phyloP scores from a whole-genome alignment of 2,329 filamentous ascomycete genomes.

The Tympanopsis confertula region DNA sequence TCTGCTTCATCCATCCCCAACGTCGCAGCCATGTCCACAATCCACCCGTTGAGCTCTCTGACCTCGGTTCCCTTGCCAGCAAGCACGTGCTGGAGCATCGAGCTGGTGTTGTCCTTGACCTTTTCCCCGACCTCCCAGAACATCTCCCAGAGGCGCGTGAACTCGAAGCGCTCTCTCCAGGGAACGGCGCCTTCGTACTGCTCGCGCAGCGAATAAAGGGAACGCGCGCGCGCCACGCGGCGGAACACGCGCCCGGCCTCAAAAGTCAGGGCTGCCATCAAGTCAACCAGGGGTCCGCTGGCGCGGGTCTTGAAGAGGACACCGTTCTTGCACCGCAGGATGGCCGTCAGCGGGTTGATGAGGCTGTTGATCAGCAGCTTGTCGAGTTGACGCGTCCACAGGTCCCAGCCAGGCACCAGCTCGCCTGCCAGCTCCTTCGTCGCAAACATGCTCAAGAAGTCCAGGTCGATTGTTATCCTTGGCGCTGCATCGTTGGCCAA shows the following conservation, averaged over 20 bases:
- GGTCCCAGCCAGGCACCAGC: slow-evolving; percentile 24
- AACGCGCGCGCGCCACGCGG: slow-evolving; percentile 50
- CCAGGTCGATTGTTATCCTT: slow-evolving; percentile 2
- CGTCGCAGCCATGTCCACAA: slow-evolving; percentile 16
- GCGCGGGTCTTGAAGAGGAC: slow-evolving; percentile 49
- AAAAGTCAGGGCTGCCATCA: slow-evolving; percentile 59
- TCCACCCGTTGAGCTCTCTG: slow-evolving; percentile 46
- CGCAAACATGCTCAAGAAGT: slow-evolving; percentile 28
- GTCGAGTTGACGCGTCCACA: slow-evolving; percentile 62
- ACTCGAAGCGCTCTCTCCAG: slow-evolving; percentile 29
- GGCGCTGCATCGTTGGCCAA: slow-evolving; percentile 11
- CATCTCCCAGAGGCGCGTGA: slow-evolving; percentile 25
- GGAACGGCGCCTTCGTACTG: neutral
- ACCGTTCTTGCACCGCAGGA: slow-evolving; percentile 72
- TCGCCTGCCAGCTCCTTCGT: slow-evolving; percentile 30
- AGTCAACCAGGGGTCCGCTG: slow-evolving; percentile 31
- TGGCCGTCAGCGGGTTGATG: slow-evolving; percentile 74
- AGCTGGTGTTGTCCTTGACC: slow-evolving; percentile 42
- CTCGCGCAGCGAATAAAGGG: slow-evolving; percentile 10
- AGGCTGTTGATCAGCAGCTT: slow-evolving; percentile 73
- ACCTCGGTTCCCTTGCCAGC: slow-evolving; percentile 42
- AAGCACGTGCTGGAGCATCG: slow-evolving; percentile 48
- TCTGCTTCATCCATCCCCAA: slow-evolving; percentile 12
- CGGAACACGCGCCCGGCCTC: slow-evolving; percentile 68
- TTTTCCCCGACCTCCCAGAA: slow-evolving; percentile 33